Evolutionary conservation across 306 rosid genomes (phyloP).

Genomic region (Prunus salicina): DNA sequence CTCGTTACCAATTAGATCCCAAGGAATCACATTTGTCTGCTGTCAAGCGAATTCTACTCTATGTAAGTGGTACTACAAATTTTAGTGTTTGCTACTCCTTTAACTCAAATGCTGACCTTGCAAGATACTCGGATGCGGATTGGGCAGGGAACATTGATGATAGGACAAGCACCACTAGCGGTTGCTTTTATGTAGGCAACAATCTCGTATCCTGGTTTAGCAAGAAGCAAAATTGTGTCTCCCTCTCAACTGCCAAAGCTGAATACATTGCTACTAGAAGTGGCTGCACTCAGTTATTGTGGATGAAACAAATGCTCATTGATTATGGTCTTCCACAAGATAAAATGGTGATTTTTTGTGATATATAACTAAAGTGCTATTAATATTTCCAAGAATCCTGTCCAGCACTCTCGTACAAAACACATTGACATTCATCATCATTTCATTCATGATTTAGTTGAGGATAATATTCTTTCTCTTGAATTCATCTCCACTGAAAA

Average conservation of each 20-base stretch:
- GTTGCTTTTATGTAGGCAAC: not conserved
- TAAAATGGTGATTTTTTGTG: not conserved
- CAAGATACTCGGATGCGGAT: not conserved
- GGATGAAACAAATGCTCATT: not conserved
- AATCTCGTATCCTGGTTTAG: not conserved
- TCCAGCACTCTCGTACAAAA: not conserved
- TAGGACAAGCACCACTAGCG: not conserved
- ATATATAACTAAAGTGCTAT: not conserved
- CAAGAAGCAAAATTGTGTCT: no score
- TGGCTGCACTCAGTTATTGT: not conserved
- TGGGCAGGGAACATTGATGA: not conserved
- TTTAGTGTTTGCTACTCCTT: fast-evolving
- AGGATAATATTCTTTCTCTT: not conserved
- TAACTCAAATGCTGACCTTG: not conserved
- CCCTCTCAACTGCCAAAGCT: not conserved
- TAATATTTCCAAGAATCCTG: not conserved
- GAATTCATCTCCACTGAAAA: no score
- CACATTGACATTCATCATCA: not conserved
- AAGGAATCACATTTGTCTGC: not conserved
- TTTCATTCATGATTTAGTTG: not conserved
- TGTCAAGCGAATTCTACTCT: not conserved
- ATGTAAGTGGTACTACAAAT: fast-evolving
- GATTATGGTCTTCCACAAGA: not conserved
- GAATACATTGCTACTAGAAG: not conserved
- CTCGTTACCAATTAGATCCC: not conserved